Base-by-base conservation (phyloP, 2,329 filamentous ascomycete genomes). In the Aspergillus sp. region DNA sequence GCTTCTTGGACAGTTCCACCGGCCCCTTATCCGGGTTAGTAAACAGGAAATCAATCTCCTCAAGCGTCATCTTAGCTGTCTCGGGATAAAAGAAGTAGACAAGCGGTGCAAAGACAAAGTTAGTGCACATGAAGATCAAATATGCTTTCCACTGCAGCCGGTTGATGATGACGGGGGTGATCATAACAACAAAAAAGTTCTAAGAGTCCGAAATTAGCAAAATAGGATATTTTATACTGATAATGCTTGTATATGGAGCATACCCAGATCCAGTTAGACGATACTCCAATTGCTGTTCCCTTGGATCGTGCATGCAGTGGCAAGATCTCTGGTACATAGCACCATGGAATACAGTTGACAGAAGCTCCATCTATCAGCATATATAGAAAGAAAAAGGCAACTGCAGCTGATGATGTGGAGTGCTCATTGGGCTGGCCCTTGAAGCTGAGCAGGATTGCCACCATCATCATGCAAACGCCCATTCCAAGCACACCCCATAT, bases 321-420 rank as follows among this genome's bases (percentile, higher is more conserved):
- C 2, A 78, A 54, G 25, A 79, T 76, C 50, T 78, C 73, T 0
- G 74, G 72, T 0, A 74, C 71, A 50, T 74, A 74, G 0, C 74
- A 70, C 74, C 74, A 77, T 0, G 74, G 74, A 6, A 77, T 72
- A 41, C 69, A 73, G 47, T 75, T 76, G 4, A 70, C 68, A 3
- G 67, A 68, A 4, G 69, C 68, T 3, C 72, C 72, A 44, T 70
- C 71, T 15, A 69, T 65, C 5, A 71, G 57, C 68, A 72, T 71
- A 46, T 65, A 69, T 43, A 64, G 27, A 59, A 77, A 76, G 60
- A 76, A 76, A 56, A 77, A 76, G 0, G 74, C 66, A 6, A 77
- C 69, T 17, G 71, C 72, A 0, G 73, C 74, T 3, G 68, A 69
- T 0, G 71, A 64, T 3, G 73, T 76, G 30, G 61, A 51, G 43